Base-by-base conservation (phyloP, 148 eudicot genomes). In the Arbutus unedo region DNA sequence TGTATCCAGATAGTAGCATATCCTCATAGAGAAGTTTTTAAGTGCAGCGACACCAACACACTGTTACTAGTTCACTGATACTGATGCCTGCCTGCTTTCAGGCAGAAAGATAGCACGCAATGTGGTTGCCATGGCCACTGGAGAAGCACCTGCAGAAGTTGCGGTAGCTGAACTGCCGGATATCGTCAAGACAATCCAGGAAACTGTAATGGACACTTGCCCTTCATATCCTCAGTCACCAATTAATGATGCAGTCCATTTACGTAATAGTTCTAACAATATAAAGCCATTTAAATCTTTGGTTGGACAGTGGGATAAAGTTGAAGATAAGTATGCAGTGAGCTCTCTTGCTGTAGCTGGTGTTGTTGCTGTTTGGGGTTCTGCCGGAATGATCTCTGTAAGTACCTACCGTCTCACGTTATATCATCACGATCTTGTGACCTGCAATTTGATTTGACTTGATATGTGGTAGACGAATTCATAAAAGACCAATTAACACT, bases 301-400 rank as follows among this genome's bases (percentile, higher is more conserved):
- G 64, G 6, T 1, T 11, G 15, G 74, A 66, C 79, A 96, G 99
- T 96, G 99, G 99, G 95, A 96, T 76, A 94, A 94, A 89, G 92
- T 96, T 74, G 99, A 96, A 84, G 99, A 96, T 88, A 96, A 96
- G 89, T 96, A 94, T 87, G 99, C 99, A 71, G 94, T 94, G 83
- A 84, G 83, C 78, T 90, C 95, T 81, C 91, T 96, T 75, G 99
- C 84, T 44, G 88, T 87, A 18, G 97, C 97, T 53, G 97, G 87
- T n/a, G 85, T 8, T 72, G 76, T 96, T 82, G 95, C 89, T 0
- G 91, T 94, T 25, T 81, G 85, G 80, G 97, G 83, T 74, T 89
- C 94, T 43, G 76, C 91, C 51, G 99, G 98, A 82, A 41, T 91
- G 88, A 86, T 96, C 89, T 89, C 94, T 49, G 99, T 94, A 77